Percentiles rank a stretch among this genome's conserved stretches.
These are phyloP conservation scores for Triticum turgidum DNA, from an alignment of 176 grass and related monocot species.

Conservation along the genomic window DNA sequence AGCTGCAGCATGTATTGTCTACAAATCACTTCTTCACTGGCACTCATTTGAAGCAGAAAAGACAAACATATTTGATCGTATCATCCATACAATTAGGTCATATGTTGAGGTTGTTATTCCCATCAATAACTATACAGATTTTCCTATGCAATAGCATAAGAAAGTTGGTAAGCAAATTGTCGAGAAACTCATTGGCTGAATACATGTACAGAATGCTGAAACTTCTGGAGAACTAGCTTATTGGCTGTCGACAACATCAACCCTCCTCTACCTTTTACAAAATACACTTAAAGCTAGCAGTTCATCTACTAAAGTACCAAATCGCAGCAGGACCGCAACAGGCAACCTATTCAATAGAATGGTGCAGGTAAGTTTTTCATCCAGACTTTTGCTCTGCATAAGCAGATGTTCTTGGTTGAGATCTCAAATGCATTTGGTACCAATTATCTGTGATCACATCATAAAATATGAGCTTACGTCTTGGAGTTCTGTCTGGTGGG, in stretches of 20 bases:
- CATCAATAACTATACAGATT: constrained; percentile 1
- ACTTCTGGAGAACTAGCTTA: constrained; percentile 77
- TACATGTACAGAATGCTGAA: constrained; percentile 52
- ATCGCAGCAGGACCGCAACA: constrained; percentile 45
- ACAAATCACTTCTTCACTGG: constrained; percentile 87
- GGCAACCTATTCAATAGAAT: constrained; percentile 82
- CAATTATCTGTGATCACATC: constrained; percentile 6
- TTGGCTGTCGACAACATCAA: constrained; percentile 87
- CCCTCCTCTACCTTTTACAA: constrained; percentile 80
- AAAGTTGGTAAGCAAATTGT: constrained; percentile 3
- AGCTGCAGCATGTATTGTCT: constrained; percentile 76
- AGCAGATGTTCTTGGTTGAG: constrained; percentile 18
- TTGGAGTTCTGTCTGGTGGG: not conserved
- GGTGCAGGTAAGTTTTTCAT: constrained; percentile 51
- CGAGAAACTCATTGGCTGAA: constrained; percentile 26
- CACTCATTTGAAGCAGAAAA: constrained; percentile 90
- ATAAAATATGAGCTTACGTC: constrained; percentile 27
- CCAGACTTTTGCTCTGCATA: constrained; percentile 6
- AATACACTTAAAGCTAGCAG: constrained; percentile 81
- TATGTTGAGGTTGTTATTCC: constrained; percentile 64
- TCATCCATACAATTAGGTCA: constrained; percentile 85
- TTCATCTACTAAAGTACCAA: constrained; percentile 53
- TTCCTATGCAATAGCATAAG: not conserved
- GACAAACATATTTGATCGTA: constrained; percentile 91
- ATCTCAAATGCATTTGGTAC: constrained; percentile 12